These are phyloP conservation scores for Aspergillus felis DNA, from an alignment of 2,329 filamentous ascomycete species.

Conservation along the genomic window DNA sequence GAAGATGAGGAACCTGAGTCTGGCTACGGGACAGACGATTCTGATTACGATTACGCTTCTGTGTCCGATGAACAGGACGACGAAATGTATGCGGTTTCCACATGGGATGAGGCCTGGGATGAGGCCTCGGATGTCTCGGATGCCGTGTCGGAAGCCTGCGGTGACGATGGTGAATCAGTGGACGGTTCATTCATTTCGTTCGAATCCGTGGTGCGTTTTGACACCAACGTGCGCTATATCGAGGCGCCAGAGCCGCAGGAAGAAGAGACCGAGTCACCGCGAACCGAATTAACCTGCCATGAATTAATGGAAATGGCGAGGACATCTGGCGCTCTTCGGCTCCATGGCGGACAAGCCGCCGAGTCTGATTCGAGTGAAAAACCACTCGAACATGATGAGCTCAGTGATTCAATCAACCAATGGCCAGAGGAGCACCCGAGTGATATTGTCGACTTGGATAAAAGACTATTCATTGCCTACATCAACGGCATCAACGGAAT, in stretches of 20 bases:
- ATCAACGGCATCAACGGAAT: slow-evolving; percentile 42
- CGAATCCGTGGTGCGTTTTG: slow-evolving; percentile 33
- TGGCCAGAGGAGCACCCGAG: slow-evolving; percentile 33
- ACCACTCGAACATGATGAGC: slow-evolving; percentile 12
- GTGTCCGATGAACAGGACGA: slow-evolving; percentile 13
- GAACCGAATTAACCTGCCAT: slow-evolving; percentile 35
- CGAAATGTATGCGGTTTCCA: slow-evolving; percentile 3
- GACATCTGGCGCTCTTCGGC: slow-evolving; percentile 19
- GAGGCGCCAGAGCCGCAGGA: slow-evolving; percentile 25
- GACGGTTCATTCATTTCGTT: slow-evolving; percentile 38
- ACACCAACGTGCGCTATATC: slow-evolving; percentile 32
- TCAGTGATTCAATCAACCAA: slow-evolving; percentile 18
- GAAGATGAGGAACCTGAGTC: slow-evolving; percentile 31
- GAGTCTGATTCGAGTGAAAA: slow-evolving; percentile 13
- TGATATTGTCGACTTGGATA: slow-evolving; percentile 38
- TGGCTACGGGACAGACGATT: slow-evolving; percentile 36
- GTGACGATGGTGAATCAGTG: slow-evolving; percentile 28
- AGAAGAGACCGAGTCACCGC: slow-evolving; percentile 15
- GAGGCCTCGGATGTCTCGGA: slow-evolving; percentile 9
- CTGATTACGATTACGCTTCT: slow-evolving; percentile 26
- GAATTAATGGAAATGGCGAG: slow-evolving; percentile 37
- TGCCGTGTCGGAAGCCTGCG: slow-evolving; percentile 24
- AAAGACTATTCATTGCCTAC: slow-evolving; percentile 37
- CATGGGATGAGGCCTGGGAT: not conserved
- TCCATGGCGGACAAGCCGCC: slow-evolving; percentile 17